phyloP scores from a whole-genome alignment of 345 rosid species.

The Eutrema heterophyllum region DNA sequence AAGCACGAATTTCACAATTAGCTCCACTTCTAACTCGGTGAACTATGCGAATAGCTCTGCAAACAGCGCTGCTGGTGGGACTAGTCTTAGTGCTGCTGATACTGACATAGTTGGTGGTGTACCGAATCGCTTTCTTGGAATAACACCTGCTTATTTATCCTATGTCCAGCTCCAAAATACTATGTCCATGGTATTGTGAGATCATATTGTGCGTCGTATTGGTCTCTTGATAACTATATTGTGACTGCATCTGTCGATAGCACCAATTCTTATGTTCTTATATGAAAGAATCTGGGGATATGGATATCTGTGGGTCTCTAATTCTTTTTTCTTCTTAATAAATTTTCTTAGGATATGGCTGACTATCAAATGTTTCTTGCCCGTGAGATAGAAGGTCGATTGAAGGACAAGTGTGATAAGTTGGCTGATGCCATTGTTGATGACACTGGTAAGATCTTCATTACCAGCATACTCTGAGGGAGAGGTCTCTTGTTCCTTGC shows the following conservation, averaged over 20 bases:
- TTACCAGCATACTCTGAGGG: constrained; percentile 4
- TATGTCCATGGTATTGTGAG: constrained; percentile 49
- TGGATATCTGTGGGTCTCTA: background rate
- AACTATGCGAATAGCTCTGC: constrained; percentile 53
- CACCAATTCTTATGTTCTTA: background rate
- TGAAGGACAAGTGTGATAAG: constrained; percentile 85
- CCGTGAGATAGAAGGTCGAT: constrained; percentile 72
- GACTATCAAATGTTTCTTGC: constrained; percentile 82
- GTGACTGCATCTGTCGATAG: background rate
- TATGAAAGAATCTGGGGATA: background rate
- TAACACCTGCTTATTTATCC: constrained; percentile 82
- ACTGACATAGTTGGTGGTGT: constrained; percentile 87
- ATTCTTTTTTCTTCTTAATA: constrained; percentile 1
- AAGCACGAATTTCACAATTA: constrained; percentile 59
- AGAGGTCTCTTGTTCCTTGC: background rate
- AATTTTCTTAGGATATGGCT: constrained; percentile 58
- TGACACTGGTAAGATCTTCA: constrained; percentile 61
- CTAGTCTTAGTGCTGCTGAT: constrained; percentile 44
- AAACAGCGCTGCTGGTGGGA: constrained; percentile 42
- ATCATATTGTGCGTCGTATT: background rate
- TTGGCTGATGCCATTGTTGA: constrained; percentile 83
- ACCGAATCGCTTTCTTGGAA: constrained; percentile 87
- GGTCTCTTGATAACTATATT: background rate
- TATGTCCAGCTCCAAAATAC: constrained; percentile 79
- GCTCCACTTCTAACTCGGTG: constrained; percentile 68